Evolutionary conservation across 2,329 filamentous ascomycete genomes (phyloP).

Genomic region (Trichocomaceae sp.): DNA sequence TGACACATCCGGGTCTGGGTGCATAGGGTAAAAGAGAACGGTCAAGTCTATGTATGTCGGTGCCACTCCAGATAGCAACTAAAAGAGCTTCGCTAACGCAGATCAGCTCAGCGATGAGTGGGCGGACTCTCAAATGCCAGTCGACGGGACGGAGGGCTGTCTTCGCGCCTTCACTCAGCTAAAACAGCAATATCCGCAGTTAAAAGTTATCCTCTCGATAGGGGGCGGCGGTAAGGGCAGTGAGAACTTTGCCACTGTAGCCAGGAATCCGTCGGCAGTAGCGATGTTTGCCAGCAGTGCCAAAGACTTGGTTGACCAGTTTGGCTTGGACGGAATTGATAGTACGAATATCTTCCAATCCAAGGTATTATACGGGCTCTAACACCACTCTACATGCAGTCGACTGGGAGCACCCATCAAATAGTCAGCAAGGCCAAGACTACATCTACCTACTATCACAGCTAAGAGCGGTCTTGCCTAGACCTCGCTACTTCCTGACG

Average conservation of each 20-base stretch:
- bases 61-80: background rate
- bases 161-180: conserved; percentile 66
- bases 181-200: conserved; percentile 62
- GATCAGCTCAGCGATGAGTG: conserved; percentile 68
- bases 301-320: conserved; percentile 60
- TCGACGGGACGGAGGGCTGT: conserved; percentile 65
- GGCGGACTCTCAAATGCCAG: conserved; percentile 65
- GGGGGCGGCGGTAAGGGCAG: conserved; percentile 61
- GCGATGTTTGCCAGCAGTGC: conserved; percentile 67
- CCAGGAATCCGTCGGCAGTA: conserved; percentile 52
- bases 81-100: background rate
- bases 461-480: conserved; percentile 60
- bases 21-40: conserved; percentile 59
- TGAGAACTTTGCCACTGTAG: conserved; percentile 61
- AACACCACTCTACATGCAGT: conserved; percentile 44
- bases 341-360: conserved; percentile 44
- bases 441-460: conserved; percentile 63
- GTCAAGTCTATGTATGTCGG: conserved; percentile 65
- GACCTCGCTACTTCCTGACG: conserved; percentile 62
- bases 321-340: conserved; percentile 68
- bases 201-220: conserved; percentile 71
- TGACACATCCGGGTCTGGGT: too few species aligned
- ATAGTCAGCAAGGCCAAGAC: conserved; percentile 59
- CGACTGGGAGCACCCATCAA: conserved; percentile 70
- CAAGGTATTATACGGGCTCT: background rate